Evolutionary conservation across 2,329 filamentous ascomycete species (phyloP), one percentile per base, ranked within the genome.

Genomic region (Pseudocercospora fijiensis): DNA sequence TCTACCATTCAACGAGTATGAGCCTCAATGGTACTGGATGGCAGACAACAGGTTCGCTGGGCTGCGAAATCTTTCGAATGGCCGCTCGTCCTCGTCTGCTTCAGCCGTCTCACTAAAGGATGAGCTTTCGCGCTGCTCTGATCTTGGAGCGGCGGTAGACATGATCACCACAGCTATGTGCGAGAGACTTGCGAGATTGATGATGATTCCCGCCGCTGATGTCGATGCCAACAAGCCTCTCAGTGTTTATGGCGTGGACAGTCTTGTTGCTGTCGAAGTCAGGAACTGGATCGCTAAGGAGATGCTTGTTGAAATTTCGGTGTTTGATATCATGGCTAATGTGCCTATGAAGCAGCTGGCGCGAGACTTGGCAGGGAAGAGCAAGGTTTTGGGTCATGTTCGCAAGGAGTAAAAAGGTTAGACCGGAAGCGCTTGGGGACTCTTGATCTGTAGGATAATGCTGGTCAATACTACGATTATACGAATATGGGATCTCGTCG

Each of bases 201-300:
- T 65, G 52, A 57, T 58, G 53, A 59, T 65, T n/a, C 57, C 62
- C 6, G 62, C 49, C 2, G 49, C 33, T 9, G 60, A 65, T 24
- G 62, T 67, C 2, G 62, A 67, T 49, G 33, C 58, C 10, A 61
- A 60, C 28, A 58, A 56, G 22, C 60, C 65, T 9, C 33, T 67
- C 13, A 55, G 51, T 18, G 60, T 56, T 0, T 65, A 66, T 26
- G 65, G 67, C 5, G 63, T 69, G 3, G 63, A 69, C 28, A 58
- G 45, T n/a, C 61, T 67, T 1, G 65, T 69, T 22, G 65, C 67
- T 0, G 53, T 65, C 7, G 67, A 69, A 43, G 56, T 69, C 4
- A 43, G 65, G 10, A 67, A 65, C n/a, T 69, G 65, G 65, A 58
- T 64, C 26, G 51, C 52, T 8, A 66, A 63, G 58, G 58, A 61